Evolutionary conservation across 2,329 filamentous ascomycete genomes (phyloP).

Genomic region (Fusarium continuum): DNA sequence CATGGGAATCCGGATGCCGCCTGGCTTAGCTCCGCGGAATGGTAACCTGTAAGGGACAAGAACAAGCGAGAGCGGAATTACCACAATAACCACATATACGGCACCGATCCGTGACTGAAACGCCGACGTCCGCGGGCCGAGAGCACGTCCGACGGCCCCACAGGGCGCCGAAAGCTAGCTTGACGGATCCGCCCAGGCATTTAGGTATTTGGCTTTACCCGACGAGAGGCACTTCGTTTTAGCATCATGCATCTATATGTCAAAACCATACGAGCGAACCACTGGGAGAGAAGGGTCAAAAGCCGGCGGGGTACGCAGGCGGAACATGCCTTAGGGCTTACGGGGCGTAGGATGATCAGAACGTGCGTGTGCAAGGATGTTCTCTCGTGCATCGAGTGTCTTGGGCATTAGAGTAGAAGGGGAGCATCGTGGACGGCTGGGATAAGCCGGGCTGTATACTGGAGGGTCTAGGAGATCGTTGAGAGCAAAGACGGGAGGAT

Average conservation of each 20-base stretch:
- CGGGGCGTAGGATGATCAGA: slow-evolving; percentile 29
- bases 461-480: slow-evolving; percentile 15
- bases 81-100: background rate
- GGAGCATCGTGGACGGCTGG: background rate
- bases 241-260: slow-evolving; percentile 4
- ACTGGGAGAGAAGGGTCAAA: slow-evolving; percentile 7
- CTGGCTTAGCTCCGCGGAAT: slow-evolving; percentile 49
- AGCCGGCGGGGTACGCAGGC: slow-evolving; percentile 21
- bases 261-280: slow-evolving; percentile 10
- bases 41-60: slow-evolving; percentile 47
- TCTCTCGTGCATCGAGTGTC: slow-evolving; percentile 15
- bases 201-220: background rate
- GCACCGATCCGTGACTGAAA: slow-evolving; percentile 15
- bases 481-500: slow-evolving; percentile 33
- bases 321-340: slow-evolving; percentile 40
- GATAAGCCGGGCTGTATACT: slow-evolving; percentile 10
- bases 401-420: slow-evolving; percentile 1
- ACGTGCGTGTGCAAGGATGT: slow-evolving; percentile 4
- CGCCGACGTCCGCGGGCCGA: slow-evolving; percentile 7
- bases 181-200: slow-evolving; percentile 3
- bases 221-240: slow-evolving; percentile 1
- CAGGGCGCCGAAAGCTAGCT: background rate
- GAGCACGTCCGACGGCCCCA: slow-evolving; percentile 9
- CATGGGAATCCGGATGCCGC: slow-evolving; percentile 66
- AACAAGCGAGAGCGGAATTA: background rate